Conservation (phyloP, 2,329 filamentous ascomycete species). For the Beauveria sp. region DNA sequence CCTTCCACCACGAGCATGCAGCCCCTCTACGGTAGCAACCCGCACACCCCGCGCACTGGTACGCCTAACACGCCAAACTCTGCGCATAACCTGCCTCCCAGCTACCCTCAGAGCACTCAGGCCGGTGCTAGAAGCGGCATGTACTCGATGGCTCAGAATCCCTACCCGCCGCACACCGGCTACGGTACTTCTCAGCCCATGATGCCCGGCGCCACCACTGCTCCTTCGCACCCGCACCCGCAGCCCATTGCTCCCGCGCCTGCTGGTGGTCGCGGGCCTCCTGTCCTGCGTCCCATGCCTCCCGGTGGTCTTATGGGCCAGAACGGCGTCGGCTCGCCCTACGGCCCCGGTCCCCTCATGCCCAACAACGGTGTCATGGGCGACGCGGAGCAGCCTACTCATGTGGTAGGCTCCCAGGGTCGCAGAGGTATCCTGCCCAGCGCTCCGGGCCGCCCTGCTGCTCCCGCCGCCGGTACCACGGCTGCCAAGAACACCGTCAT, state of each 20-base stretch:
- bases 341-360: constrained; percentile 51
- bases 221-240: constrained; percentile 65
- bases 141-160: constrained; percentile 49
- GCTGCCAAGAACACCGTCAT: constrained; percentile 73
- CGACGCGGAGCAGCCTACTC: constrained; percentile 63
- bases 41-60: constrained; percentile 55
- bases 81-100: constrained; percentile 41
- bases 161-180: constrained; percentile 44
- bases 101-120: constrained; percentile 45
- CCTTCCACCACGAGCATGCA: constrained; percentile 36
- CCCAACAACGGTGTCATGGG: constrained; percentile 46
- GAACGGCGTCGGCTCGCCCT: constrained; percentile 50
- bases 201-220: constrained; percentile 59
- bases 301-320: constrained; percentile 56
- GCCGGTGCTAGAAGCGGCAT: constrained; percentile 39
- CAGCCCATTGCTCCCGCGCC: constrained; percentile 72
- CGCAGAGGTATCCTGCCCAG: constrained; percentile 86
- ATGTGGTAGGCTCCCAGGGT: constrained; percentile 92
- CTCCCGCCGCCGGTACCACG: constrained; percentile 60
- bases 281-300: constrained; percentile 62
- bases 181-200: constrained; percentile 52
- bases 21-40: constrained; percentile 47
- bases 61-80: constrained; percentile 55
- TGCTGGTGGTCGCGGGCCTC: constrained; percentile 46
- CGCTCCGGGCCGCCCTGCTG: constrained; percentile 75